Conservation (phyloP, 352 stramenopile genomes). For the Phytophthora aleatoria region DNA sequence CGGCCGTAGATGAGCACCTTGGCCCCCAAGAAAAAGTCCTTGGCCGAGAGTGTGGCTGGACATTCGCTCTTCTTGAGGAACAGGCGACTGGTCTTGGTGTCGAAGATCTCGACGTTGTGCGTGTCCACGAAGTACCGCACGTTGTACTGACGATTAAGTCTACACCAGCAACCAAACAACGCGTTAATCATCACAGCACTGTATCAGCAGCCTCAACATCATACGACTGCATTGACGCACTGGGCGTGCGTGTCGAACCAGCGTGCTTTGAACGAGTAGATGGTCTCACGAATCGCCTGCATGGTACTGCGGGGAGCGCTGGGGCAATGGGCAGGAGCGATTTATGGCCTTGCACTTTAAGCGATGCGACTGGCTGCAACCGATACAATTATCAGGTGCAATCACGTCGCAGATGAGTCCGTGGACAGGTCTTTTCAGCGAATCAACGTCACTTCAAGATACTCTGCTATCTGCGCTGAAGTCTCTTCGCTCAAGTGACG, state of each 20-base stretch:
- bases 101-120: slow-evolving; percentile 89
- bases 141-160: slow-evolving; percentile 78
- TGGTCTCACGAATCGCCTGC: slow-evolving; percentile 69
- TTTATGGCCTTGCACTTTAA: background rate
- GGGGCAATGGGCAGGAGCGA: too few species aligned
- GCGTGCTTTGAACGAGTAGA: slow-evolving; percentile 84
- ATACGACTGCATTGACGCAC: slow-evolving; percentile 32
- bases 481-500: too few species aligned
- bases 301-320: slow-evolving; percentile 28
- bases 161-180: slow-evolving; percentile 24
- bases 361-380: slow-evolving; percentile 1
- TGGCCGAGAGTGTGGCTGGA: slow-evolving; percentile 55
- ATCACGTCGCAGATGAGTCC: slow-evolving; percentile 14
- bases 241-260: slow-evolving; percentile 84
- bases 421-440: slow-evolving; percentile 9
- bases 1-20: slow-evolving; percentile 85
- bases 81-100: slow-evolving; percentile 85
- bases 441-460: slow-evolving; percentile 6
- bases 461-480: too few species aligned
- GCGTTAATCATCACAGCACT: slow-evolving; percentile 1
- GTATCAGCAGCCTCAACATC: background rate
- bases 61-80: slow-evolving; percentile 93
- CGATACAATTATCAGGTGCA: slow-evolving; percentile 6
- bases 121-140: slow-evolving; percentile 82
- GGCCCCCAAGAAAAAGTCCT: slow-evolving; percentile 86